Evolutionary conservation across 1,139 yeast species (phyloP).

Genomic region (Debaryomyces sp.): DNA sequence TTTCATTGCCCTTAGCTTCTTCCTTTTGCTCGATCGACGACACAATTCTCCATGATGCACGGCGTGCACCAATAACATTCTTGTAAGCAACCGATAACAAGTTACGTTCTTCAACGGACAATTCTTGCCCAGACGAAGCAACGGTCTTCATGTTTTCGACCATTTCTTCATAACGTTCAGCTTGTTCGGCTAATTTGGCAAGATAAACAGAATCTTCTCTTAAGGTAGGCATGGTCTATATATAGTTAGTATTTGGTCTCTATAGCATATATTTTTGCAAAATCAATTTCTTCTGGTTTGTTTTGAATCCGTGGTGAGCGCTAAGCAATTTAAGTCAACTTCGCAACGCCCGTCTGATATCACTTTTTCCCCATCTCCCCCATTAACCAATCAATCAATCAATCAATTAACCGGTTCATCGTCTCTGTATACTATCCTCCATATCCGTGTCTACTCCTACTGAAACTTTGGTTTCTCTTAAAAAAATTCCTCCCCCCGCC

Average conservation of each 20-base stretch:
- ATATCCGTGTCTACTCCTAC: neutral
- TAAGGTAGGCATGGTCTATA: constrained; percentile 63
- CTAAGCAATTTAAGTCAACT: constrained; percentile 2
- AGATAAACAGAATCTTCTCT: constrained; percentile 99
- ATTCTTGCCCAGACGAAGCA: constrained; percentile 93
- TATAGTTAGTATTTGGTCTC: constrained; percentile 1
- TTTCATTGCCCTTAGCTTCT: constrained; percentile 91
- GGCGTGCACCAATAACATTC: constrained; percentile 98
- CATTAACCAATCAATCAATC: constrained; percentile 3
- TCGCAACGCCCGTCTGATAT: constrained; percentile 2
- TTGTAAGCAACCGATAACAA: constrained; percentile 96
- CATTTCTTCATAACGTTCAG: constrained; percentile 99
- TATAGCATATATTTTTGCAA: neutral
- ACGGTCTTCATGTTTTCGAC: constrained; percentile 98
- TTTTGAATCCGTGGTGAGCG: constrained; percentile 6
- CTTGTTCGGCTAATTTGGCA: constrained; percentile 99
- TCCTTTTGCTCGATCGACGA: constrained; percentile 98
- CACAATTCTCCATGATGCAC: constrained; percentile 99
- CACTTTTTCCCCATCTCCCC: neutral
- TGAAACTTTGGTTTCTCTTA: neutral
- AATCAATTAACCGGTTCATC: neutral
- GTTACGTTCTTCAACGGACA: constrained; percentile 97
- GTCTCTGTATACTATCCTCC: neutral
- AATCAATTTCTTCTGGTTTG: neutral
- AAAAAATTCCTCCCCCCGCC: neutral